Evolutionary conservation across 768 basidiomycete genomes (phyloP).

Genomic region (Russula foetens): DNA sequence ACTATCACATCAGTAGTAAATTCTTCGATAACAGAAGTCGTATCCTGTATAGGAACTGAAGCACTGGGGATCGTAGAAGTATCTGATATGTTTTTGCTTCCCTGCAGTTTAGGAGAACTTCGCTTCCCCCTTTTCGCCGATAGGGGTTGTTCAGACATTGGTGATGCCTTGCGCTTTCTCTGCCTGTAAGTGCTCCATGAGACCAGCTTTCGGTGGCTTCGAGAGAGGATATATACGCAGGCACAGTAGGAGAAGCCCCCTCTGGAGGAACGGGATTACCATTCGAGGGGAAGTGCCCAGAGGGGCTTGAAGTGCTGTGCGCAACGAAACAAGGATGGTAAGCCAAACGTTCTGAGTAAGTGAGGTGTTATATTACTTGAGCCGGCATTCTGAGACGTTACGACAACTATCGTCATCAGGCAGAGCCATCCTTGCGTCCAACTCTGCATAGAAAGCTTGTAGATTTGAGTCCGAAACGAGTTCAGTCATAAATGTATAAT

Average conservation of each 20-base stretch:
- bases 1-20: neutral
- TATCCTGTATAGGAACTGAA: neutral
- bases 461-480: neutral
- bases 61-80: neutral
- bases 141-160: neutral
- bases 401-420: constrained; percentile 1
- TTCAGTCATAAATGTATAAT: too few relatives aligned
- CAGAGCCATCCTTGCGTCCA: constrained; percentile 18
- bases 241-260: neutral
- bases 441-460: constrained; percentile 15
- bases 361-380: neutral
- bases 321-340: neutral
- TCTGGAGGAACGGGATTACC: neutral
- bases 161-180: constrained; percentile 4
- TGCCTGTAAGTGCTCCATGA: constrained; percentile 2
- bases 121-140: neutral
- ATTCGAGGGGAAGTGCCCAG: neutral
- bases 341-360: neutral
- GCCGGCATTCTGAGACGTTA: neutral
- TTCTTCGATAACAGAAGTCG: constrained; percentile 8
- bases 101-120: too few relatives aligned
- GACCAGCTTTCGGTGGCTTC: neutral
- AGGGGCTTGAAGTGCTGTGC: neutral
- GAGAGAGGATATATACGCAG: neutral
- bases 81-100: too few relatives aligned